Base-by-base conservation (phyloP, 2,329 filamentous ascomycete genomes). In the Xylaria sp. region DNA sequence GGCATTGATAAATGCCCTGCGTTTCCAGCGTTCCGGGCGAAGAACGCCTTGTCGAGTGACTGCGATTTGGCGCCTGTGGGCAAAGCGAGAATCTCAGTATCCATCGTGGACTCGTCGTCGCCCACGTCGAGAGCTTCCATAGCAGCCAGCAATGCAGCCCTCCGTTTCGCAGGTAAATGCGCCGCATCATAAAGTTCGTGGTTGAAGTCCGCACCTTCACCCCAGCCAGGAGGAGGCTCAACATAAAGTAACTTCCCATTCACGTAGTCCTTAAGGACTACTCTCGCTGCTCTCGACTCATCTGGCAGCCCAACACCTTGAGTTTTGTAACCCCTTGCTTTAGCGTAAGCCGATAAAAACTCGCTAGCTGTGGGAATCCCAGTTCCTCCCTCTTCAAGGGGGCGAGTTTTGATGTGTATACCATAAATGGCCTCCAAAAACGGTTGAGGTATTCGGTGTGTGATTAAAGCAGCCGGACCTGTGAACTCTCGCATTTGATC, bases 341-440 rank as follows among this genome's bases (percentile, higher is more conserved):
- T 88, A 39, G 96, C 96, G 75, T 97, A 98, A 2, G 95, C 91
- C 31, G 89, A 85, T 4, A 99, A 86, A 15, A 99, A 77, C 78
- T 99, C 96, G 70, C 92, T 90, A 2, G 92, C 92, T 0, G 93
- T 97, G 13, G 94, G 93, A 0, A 88, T 80, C 22, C 96, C 96
- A 0, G 92, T 97, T 13, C 96, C 96, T 13, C 96, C 96, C 83
- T 99, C 96, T 78, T 98, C 96, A 0, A 91, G 73, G 0, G 94
- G 90, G 6, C 94, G 87, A 0, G 87, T 94, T 66, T 87, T 82
- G 72, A 99, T 97, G 75, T 91, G 91, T 81, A 99, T 94, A 59
- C 96, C 96, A 79, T 99, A 99, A 3, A 97, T 84, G 33, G 94
- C 93, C 79, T 99, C 96, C 5, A 99, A 82, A 82, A 97, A 98